Conservation (phyloP, 495 filamentous ascomycete genomes). For the Clavariopsis aquatica region DNA sequence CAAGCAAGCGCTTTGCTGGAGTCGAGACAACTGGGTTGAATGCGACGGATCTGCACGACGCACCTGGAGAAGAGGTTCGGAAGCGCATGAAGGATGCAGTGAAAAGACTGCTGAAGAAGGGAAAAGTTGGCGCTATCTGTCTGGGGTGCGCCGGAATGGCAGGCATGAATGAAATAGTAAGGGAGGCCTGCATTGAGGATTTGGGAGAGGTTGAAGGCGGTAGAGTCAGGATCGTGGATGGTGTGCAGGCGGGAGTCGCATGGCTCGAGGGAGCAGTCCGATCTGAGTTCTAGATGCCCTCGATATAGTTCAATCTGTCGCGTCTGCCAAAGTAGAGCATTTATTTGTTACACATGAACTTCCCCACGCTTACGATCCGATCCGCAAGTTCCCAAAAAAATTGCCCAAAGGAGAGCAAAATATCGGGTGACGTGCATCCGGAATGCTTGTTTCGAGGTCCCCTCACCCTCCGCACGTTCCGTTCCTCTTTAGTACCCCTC, state of each 20-base stretch:
- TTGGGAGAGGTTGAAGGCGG: conserved; percentile 62
- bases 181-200: conserved; percentile 63
- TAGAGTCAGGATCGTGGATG: conserved; percentile 75
- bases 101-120: conserved; percentile 58
- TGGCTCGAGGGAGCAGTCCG: conserved; percentile 58
- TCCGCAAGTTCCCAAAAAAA: background rate
- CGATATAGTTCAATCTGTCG: background rate
- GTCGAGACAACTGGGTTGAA: conserved; percentile 82
- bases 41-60: conserved; percentile 76
- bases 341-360: background rate
- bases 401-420: no score
- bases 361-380: background rate
- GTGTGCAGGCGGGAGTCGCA: conserved; percentile 75
- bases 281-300: conserved; percentile 24
- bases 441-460: background rate
- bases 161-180: conserved; percentile 79
- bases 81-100: conserved; percentile 65
- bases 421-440: conserved; percentile 7
- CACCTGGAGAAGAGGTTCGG: conserved; percentile 62
- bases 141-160: conserved; percentile 91
- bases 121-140: conserved; percentile 65
- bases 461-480: background rate
- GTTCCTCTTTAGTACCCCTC: background rate
- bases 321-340: background rate
- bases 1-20: conserved; percentile 61